Conservation (phyloP, 208 protist species). For the Wallacemonas sp. region DNA sequence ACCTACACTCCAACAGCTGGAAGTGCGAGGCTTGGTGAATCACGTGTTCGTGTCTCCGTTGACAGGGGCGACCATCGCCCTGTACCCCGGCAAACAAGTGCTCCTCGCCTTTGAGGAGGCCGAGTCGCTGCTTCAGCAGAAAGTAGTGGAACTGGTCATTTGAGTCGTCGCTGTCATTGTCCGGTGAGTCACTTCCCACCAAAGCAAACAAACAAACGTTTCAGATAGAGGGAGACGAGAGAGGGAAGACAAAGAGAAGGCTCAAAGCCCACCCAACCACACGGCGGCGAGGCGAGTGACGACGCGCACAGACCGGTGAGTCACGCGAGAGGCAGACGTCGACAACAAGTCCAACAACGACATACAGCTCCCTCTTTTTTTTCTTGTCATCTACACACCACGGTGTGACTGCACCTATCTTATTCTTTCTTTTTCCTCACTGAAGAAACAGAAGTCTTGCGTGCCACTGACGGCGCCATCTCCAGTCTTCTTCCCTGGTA, state of each 20-base stretch:
- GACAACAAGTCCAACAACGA: too few species aligned
- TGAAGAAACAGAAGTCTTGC: too few species aligned
- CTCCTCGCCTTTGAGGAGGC: constrained; percentile 81
- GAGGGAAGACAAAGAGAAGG: not conserved
- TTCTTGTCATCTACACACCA: too few species aligned
- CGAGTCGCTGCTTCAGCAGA: constrained; percentile 76
- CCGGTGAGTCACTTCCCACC: too few species aligned
- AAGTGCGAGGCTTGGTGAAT: constrained; percentile 67
- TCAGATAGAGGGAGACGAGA: not conserved
- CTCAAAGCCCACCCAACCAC: too few species aligned
- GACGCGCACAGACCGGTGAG: too few species aligned
- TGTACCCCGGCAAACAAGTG: constrained; percentile 77
- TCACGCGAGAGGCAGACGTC: too few species aligned
- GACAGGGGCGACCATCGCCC: constrained; percentile 61
- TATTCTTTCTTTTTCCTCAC: constrained; percentile 2
- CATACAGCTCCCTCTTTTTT: not conserved
- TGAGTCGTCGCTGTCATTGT: not conserved
- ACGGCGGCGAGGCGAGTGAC: too few species aligned
- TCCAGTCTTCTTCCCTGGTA: too few species aligned
- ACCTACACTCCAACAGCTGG: constrained; percentile 69
- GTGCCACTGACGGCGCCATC: too few species aligned
- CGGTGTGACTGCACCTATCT: not conserved
- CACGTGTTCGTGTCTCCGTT: constrained; percentile 77
- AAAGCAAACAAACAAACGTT: too few species aligned
- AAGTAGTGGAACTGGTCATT: constrained; percentile 66